These are phyloP conservation scores for Blastomyces gilchristii DNA, from an alignment of 2,329 filamentous ascomycete species.

Conservation along the genomic window DNA sequence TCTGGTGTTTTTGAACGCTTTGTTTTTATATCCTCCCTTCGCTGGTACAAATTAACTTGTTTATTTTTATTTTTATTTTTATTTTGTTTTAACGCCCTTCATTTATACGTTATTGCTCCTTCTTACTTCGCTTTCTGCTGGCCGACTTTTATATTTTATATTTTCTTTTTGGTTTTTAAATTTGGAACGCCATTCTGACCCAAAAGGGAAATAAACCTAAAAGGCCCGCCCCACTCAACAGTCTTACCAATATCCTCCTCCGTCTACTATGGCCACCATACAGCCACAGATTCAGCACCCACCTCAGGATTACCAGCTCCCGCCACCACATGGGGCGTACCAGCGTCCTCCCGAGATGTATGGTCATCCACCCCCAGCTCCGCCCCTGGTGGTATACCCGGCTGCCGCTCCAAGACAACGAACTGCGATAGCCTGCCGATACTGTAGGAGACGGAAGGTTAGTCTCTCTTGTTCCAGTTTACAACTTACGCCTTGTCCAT, in stretches of 20 bases:
- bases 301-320: constrained; percentile 22
- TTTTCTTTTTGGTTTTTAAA: constrained; percentile 20
- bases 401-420: constrained; percentile 41
- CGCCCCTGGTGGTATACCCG: constrained; percentile 33
- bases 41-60: too few relatives aligned
- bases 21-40: too few relatives aligned
- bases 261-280: constrained; percentile 34
- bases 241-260: constrained; percentile 26
- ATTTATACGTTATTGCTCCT: too few relatives aligned
- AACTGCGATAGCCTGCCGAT: constrained; percentile 43
- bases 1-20: too few relatives aligned
- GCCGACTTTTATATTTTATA: background rate
- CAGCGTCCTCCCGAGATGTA: constrained; percentile 34
- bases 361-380: constrained; percentile 26
- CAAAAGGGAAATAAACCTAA: background rate
- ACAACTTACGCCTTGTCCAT: background rate
- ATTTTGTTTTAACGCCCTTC: too few relatives aligned
- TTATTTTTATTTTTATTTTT: too few relatives aligned
- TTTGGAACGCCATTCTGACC: constrained; percentile 14
- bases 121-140: background rate
- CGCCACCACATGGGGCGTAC: constrained; percentile 31
- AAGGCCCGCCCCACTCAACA: constrained; percentile 13
- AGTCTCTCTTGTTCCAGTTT: constrained; percentile 12
- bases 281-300: constrained; percentile 32
- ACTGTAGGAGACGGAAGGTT: constrained; percentile 44